phyloP scores from a whole-genome alignment of 352 stramenopile genomes.

The Globisporangium lucens region DNA sequence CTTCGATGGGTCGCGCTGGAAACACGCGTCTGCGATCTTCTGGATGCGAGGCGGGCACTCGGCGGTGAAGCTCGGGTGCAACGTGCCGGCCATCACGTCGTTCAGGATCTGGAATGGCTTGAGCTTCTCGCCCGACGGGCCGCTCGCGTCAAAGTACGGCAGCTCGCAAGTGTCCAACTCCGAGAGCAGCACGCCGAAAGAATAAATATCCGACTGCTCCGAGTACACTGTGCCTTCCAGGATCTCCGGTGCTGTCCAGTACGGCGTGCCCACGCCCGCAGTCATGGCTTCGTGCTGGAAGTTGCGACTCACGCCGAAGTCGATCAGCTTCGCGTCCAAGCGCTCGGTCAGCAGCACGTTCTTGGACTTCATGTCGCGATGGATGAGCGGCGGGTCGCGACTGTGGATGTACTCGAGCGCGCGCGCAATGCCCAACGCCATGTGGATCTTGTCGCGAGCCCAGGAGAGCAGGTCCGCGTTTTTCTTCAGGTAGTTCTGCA shows the following conservation, averaged over 20 bases:
- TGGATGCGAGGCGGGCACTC: constrained; percentile 38
- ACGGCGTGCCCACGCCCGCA: constrained; percentile 20
- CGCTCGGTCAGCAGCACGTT: constrained; percentile 48
- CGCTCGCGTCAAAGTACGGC: constrained; percentile 26
- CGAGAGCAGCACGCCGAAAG: constrained; percentile 31
- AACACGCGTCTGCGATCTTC: constrained; percentile 35
- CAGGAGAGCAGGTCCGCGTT: constrained; percentile 16
- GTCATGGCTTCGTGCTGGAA: constrained; percentile 18
- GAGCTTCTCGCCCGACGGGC: constrained; percentile 25
- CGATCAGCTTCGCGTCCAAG: constrained; percentile 47
- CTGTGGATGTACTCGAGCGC: constrained; percentile 48
- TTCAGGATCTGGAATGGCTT: constrained; percentile 43
- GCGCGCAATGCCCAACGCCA: constrained; percentile 42
- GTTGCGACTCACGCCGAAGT: constrained; percentile 53
- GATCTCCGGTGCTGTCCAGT: constrained; percentile 25
- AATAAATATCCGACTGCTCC: constrained; percentile 31
- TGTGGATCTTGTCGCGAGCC: constrained; percentile 32
- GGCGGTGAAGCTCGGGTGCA: constrained; percentile 38
- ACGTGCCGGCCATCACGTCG: constrained; percentile 32
- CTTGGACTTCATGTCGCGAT: constrained; percentile 53
- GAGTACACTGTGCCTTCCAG: constrained; percentile 28
- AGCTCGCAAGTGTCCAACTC: constrained; percentile 50
- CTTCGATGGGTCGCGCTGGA: constrained; percentile 37
- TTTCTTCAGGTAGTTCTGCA: constrained; percentile 35
- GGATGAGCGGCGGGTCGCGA: constrained; percentile 40